Evolutionary conservation across 2,329 filamentous ascomycete genomes (phyloP).

Genomic region (Trichoderma citrinoviride): DNA sequence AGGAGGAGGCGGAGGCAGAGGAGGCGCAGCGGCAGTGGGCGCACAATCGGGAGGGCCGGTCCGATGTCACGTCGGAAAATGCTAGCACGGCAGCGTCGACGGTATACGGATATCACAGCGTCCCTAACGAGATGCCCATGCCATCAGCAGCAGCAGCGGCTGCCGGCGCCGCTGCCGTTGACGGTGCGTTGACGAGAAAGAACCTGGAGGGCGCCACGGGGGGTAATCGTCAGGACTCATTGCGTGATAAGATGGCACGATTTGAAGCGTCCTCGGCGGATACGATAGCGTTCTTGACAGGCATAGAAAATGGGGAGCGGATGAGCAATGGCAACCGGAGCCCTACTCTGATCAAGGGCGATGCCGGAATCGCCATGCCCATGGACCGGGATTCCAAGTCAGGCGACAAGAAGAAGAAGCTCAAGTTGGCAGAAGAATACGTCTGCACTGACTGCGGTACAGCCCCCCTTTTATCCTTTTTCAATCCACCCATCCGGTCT

Average conservation of each 20-base stretch:
- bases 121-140: slow-evolving; percentile 48
- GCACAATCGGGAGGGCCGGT: slow-evolving; percentile 56
- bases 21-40: slow-evolving; percentile 61
- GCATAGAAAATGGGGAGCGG: slow-evolving; percentile 83
- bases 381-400: slow-evolving; percentile 70
- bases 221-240: slow-evolving; percentile 67
- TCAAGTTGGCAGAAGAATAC: slow-evolving; percentile 82
- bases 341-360: slow-evolving; percentile 77
- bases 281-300: slow-evolving; percentile 90
- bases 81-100: slow-evolving; percentile 37
- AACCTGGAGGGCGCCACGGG: slow-evolving; percentile 72
- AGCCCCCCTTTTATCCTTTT: neutral
- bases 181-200: slow-evolving; percentile 70
- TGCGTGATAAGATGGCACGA: slow-evolving; percentile 79
- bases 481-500: neutral
- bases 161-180: slow-evolving; percentile 32
- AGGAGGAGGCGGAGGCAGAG: slow-evolving; percentile 78
- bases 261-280: slow-evolving; percentile 74
- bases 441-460: slow-evolving; percentile 89
- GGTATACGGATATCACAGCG: slow-evolving; percentile 31
- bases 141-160: slow-evolving; percentile 59
- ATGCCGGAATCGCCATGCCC: slow-evolving; percentile 81
- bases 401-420: slow-evolving; percentile 82
- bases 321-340: slow-evolving; percentile 84
- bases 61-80: slow-evolving; percentile 51